Base-by-base conservation (phyloP, 2,329 filamentous ascomycete genomes). In the Raffaelea arxii region DNA sequence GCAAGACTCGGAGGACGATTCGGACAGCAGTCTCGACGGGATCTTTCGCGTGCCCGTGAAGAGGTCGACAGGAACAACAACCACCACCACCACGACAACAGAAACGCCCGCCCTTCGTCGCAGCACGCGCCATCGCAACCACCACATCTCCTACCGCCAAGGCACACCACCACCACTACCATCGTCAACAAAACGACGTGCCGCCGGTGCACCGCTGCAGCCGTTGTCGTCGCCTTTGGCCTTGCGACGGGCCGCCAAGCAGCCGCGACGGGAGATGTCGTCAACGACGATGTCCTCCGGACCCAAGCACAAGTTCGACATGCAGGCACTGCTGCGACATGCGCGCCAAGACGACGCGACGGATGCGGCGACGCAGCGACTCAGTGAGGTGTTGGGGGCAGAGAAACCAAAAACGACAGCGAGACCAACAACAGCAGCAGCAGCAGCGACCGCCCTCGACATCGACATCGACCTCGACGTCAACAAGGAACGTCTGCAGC, bases 281-380 rank as follows among this genome's bases (percentile, higher is more conserved):
- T n/a, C n/a, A n/a, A 7, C 44, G 23, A 43, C n/a, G 30, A 27
- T 14, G 27, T 14, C 39, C 10, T 14, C 19, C 4, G 66, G 68
- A 39, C 65, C 71, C 16, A 76, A 72, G 55, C 80, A 82, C 60
- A 80, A 75, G 52, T 82, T 81, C 51, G 76, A 82, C 46, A 62
- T 88, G 46, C 76, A 78, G 48, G 69, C 74, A 1, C 68, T 89
- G 9, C 67, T 82, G 36, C 74, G 69, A 40, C 73, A 81, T 55
- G 74, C 79, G 6, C 65, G 70, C 36, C 69, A 72, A 47, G 78
- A 86, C 50, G 68, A 78, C 37, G 75, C 77, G 35, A 71, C 72
- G 2, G 75, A 79, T 44, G 77, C 73, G 16, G 80, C 74, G 50
- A 70, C 70, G 6, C 64, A 67, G 50, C 69, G 61, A 52, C 68